A percentile compares a stretch with the other conserved stretches of the same genome.
Conservation (phyloP, 805 yeast species). For the Candida gorgasii region DNA sequence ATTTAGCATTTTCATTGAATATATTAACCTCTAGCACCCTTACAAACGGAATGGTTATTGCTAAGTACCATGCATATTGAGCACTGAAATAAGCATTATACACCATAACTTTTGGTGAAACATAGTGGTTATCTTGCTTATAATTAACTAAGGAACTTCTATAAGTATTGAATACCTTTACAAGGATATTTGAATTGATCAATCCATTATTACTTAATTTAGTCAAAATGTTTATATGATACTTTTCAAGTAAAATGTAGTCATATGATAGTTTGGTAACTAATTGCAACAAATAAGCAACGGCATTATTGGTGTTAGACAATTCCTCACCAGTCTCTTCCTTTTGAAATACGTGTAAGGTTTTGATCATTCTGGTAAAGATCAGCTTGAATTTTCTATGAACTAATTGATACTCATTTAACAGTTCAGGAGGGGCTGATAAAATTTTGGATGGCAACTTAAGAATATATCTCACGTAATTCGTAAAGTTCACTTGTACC, state of each 20-base stretch:
- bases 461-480: slow-evolving; percentile 36
- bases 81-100: slow-evolving; percentile 35
- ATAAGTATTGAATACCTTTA: slow-evolving; percentile 24
- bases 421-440: slow-evolving; percentile 13
- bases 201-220: slow-evolving; percentile 35
- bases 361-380: slow-evolving; percentile 27
- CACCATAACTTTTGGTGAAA: slow-evolving; percentile 32
- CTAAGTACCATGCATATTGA: slow-evolving; percentile 40
- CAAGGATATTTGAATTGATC: slow-evolving; percentile 27
- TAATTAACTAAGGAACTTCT: slow-evolving; percentile 15
- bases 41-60: slow-evolving; percentile 38
- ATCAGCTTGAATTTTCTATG: slow-evolving; percentile 32
- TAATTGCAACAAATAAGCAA: slow-evolving; percentile 27
- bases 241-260: slow-evolving; percentile 39
- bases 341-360: slow-evolving; percentile 25
- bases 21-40: slow-evolving; percentile 35
- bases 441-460: slow-evolving; percentile 26
- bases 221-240: slow-evolving; percentile 35
- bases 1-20: slow-evolving; percentile 25
- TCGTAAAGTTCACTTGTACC: slow-evolving; percentile 38
- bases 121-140: background rate
- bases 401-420: slow-evolving; percentile 22
- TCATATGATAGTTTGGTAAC: slow-evolving; percentile 39
- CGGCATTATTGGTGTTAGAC: slow-evolving; percentile 15
- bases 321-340: slow-evolving; percentile 29